Base-by-base conservation (phyloP, 1,284 basidiomycete genomes). In the Moniliophthora roreri region DNA sequence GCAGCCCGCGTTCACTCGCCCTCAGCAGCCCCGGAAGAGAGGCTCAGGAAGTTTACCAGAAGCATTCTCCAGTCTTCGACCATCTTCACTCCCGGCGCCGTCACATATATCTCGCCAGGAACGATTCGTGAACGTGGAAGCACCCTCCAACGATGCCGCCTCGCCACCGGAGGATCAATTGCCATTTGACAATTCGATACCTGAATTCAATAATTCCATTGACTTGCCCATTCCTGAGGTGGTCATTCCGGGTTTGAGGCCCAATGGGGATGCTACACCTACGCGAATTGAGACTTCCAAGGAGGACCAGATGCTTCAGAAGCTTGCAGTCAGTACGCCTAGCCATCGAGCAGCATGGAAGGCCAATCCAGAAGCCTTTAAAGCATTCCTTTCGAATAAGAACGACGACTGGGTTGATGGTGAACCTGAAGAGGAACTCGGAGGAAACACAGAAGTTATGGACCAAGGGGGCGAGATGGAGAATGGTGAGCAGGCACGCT, bases 271-370 rank as follows among this genome's bases (percentile, higher is more conserved):
- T 63, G 36, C 35, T 44, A 37, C 57, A 57, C 3, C 53, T 63
- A 15, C 57, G 57, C 62, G 51, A 56, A 57, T 34, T 63, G 63
- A 40, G 52, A 60, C 51, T 46, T 52, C n/a, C 51, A 76, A 75
- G 41, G 82, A 87, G 58, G 75, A 71, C 34, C 79, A 82, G 56
- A 72, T 89, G 36, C 58, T 81, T 58, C 78, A 77, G 58, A 70
- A 88, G 21, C 79, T 89, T 13, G 86, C 83, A 4, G 87, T 85
- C 28, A 75, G 80, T 66, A 81, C 75, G 20, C 85, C 87, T 0
- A 89, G 84, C 59, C 88, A 90, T 64, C 75, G 86, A 53, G 79
- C 75, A 15, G 81, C 82, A 6, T 89, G 88, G 88, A 81, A 74
- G 62, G 76, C 77, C 58, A 76, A 81, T 61, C 78, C 82, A 59